Percentiles rank a stretch among this genome's conserved stretches.
phyloP scores from a whole-genome alignment of 1,139 yeast species.

The Scheffersomyces lignicola region DNA sequence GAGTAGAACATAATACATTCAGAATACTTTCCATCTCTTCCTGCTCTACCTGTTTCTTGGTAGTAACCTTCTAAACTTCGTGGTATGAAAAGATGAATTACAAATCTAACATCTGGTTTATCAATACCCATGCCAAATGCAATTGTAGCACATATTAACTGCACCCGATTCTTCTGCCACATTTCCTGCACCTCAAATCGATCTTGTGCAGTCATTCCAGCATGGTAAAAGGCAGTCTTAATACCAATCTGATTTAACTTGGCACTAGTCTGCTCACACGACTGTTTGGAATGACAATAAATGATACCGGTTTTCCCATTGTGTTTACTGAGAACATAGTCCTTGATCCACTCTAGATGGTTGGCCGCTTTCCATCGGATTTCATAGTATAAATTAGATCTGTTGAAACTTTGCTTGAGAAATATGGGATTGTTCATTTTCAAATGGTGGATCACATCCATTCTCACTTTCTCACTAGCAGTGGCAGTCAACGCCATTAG shows the following conservation, averaged over 20 bases:
- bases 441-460: constrained; percentile 80
- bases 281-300: constrained; percentile 86
- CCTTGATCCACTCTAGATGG: constrained; percentile 60
- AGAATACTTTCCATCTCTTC: constrained; percentile 84
- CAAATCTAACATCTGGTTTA: constrained; percentile 91
- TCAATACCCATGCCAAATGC: constrained; percentile 99
- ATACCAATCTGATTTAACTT: constrained; percentile 62
- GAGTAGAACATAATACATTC: constrained; percentile 82
- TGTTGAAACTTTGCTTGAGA: constrained; percentile 79
- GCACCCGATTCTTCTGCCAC: constrained; percentile 78
- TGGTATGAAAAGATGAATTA: constrained; percentile 86
- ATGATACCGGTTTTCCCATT: constrained; percentile 77
- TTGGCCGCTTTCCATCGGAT: constrained; percentile 64
- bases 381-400: constrained; percentile 82
- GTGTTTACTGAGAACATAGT: constrained; percentile 53
- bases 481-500: constrained; percentile 98
- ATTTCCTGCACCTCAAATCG: constrained; percentile 65
- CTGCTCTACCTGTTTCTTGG: constrained; percentile 99
- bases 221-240: constrained; percentile 79
- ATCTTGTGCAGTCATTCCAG: constrained; percentile 84
- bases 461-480: constrained; percentile 86
- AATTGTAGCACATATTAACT: constrained; percentile 91
- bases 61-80: constrained; percentile 92
- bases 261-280: constrained; percentile 81
- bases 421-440: constrained; percentile 56